phyloP scores from a whole-genome alignment of 306 rosid genomes.

The Sicyos baderoa region DNA sequence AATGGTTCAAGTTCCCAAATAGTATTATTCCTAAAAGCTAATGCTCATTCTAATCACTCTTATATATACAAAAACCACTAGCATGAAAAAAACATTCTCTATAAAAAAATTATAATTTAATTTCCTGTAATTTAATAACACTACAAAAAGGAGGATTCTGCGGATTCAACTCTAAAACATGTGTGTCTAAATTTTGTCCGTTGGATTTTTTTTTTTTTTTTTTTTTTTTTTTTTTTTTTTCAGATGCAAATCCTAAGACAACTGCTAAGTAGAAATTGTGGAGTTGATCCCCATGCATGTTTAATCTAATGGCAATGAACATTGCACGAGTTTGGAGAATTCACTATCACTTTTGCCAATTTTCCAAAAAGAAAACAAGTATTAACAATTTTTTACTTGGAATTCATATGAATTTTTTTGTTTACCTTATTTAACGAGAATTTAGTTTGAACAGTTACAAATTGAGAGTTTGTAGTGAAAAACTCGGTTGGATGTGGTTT shows the following conservation, averaged over 20 bases:
- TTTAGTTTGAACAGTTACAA: too few species aligned
- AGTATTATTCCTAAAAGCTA: conserved; percentile 18
- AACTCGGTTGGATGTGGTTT: too few species aligned
- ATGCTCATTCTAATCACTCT: conserved; percentile 18
- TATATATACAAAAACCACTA: conserved; percentile 21
- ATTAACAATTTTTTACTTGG: too few species aligned
- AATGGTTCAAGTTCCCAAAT: conserved; percentile 69
- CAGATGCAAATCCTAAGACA: conserved; percentile 27
- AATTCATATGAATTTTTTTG: too few species aligned
- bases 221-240: too few species aligned
- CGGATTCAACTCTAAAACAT: conserved; percentile 35
- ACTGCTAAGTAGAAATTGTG: conserved; percentile 19
- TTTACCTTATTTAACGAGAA: too few species aligned
- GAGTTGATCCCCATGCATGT: conserved; percentile 26
- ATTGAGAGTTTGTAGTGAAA: too few species aligned
- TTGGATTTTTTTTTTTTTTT: too few species aligned
- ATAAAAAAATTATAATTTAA: conserved; percentile 9
- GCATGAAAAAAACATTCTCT: conserved; percentile 44
- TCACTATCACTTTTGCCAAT: too few species aligned
- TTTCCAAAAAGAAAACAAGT: too few species aligned
- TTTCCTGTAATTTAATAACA: conserved; percentile 19
- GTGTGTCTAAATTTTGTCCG: conserved; percentile 38
- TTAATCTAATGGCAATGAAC: too few species aligned
- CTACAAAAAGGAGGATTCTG: conserved; percentile 23
- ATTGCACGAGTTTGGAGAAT: too few species aligned